Percentiles rank a stretch among this genome's conserved stretches.
These are phyloP conservation scores for Kokia cookei DNA, from an alignment of 441 rosid genomes.

Conservation along the genomic window DNA sequence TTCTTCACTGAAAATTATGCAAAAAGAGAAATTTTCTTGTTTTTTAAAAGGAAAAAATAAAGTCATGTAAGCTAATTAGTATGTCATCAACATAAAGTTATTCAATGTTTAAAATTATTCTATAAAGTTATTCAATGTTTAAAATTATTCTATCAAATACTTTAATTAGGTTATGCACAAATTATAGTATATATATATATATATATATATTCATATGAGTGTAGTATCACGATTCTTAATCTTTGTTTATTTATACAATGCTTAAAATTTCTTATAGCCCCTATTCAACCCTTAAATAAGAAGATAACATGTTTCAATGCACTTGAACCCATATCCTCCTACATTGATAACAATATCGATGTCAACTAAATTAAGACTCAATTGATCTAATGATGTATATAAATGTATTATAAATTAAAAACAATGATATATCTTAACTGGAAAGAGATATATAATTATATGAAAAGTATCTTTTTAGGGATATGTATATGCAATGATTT, in stretches of 20 bases:
- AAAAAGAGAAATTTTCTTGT: not conserved
- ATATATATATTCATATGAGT: too few species aligned
- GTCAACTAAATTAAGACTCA: fast-evolving
- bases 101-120: not conserved
- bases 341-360: too few species aligned
- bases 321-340: too few species aligned
- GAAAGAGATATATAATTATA: too few species aligned
- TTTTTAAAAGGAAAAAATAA: not conserved
- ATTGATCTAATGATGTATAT: too few species aligned
- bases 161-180: not conserved
- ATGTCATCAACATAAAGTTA: not conserved
- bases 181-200: not conserved
- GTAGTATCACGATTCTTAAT: too few species aligned
- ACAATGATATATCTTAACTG: not conserved
- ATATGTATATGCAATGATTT: not conserved
- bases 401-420: not conserved
- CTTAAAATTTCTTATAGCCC: fast-evolving
- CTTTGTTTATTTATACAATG: too few species aligned
- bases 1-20: not conserved
- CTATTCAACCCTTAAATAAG: fast-evolving
- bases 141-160: not conserved
- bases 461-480: too few species aligned
- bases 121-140: not conserved
- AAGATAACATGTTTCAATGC: not conserved
- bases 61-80: not conserved